phyloP scores from a whole-genome alignment of 192 early-diverging fungal genomes.

The Rhizophlyctis rosea region DNA sequence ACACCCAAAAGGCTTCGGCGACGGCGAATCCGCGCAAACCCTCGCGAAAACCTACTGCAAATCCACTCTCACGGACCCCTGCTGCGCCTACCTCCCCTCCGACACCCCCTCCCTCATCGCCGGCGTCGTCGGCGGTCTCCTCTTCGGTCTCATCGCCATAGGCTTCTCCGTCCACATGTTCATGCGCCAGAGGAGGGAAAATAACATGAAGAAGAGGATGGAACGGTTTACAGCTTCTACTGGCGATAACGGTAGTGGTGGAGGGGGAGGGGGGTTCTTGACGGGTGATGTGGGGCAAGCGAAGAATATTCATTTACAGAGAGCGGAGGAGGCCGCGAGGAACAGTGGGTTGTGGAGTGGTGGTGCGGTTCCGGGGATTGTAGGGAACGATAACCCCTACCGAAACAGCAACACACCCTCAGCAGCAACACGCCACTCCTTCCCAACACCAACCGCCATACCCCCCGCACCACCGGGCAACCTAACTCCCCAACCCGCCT shows the following conservation, averaged over 20 bases:
- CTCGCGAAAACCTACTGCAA: neutral
- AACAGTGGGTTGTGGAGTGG: slow-evolving; percentile 17
- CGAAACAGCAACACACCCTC: slow-evolving; percentile 2
- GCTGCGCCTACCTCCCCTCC: neutral
- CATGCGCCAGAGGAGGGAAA: neutral
- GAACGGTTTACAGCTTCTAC: too few species aligned
- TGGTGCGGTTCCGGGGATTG: too few species aligned
- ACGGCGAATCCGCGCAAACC: too few species aligned
- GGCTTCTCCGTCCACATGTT: neutral
- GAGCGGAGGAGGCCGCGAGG: slow-evolving; percentile 10
- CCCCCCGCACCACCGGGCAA: neutral
- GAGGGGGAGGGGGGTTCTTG: too few species aligned
- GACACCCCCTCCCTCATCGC: slow-evolving; percentile 21
- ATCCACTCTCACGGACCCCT: neutral
- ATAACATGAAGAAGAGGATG: neutral
- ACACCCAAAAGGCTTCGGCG: too few species aligned
- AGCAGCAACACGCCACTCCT: slow-evolving; percentile 1
- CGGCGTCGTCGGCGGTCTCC: slow-evolving; percentile 18
- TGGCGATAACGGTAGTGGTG: too few species aligned
- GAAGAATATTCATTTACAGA: slow-evolving; percentile 3
- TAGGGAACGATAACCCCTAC: neutral
- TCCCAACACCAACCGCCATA: neutral
- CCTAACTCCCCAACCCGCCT: neutral
- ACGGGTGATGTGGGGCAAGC: slow-evolving; percentile 1
- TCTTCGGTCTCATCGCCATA: slow-evolving; percentile 22